Conservation (phyloP, 805 yeast species). For the Dipodascus geniculatus region DNA sequence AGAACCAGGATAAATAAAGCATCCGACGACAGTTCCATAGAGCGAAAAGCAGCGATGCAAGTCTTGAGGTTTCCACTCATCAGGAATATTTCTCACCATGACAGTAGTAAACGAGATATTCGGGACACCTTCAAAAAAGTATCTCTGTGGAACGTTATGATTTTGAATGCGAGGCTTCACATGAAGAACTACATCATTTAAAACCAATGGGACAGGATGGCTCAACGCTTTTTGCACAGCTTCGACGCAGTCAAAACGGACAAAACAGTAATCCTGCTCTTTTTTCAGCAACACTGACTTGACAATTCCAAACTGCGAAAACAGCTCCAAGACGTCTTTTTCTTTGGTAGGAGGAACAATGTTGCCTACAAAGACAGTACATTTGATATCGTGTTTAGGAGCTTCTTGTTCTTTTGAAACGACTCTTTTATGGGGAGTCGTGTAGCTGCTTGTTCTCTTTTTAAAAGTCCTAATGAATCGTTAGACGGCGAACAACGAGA, state of each 20-base stretch:
- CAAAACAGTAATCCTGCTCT: not conserved
- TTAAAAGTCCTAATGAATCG: not conserved
- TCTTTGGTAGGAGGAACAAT: conserved; percentile 1
- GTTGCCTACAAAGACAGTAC: not conserved
- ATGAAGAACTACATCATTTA: not conserved
- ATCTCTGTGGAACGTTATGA: not conserved
- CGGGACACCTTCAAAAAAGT: not conserved
- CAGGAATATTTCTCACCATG: not conserved
- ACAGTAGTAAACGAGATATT: not conserved
- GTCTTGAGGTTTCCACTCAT: not conserved
- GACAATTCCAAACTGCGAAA: not conserved
- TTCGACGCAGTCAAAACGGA: not conserved
- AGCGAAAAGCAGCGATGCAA: not conserved
- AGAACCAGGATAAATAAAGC: not conserved
- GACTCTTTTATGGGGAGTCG: not conserved
- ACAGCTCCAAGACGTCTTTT: not conserved
- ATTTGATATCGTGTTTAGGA: not conserved
- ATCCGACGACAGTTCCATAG: not conserved
- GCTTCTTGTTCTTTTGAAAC: not conserved
- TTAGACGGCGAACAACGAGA: no score
- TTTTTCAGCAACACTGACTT: not conserved
- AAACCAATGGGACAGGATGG: not conserved
- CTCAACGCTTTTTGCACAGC: not conserved
- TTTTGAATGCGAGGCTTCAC: conserved; percentile 1
- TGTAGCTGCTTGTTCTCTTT: not conserved